Evolutionary conservation across 2,329 filamentous ascomycete genomes (phyloP), one percentile per base, ranked within the genome.

Genomic region (Hypoxylon sp.): DNA sequence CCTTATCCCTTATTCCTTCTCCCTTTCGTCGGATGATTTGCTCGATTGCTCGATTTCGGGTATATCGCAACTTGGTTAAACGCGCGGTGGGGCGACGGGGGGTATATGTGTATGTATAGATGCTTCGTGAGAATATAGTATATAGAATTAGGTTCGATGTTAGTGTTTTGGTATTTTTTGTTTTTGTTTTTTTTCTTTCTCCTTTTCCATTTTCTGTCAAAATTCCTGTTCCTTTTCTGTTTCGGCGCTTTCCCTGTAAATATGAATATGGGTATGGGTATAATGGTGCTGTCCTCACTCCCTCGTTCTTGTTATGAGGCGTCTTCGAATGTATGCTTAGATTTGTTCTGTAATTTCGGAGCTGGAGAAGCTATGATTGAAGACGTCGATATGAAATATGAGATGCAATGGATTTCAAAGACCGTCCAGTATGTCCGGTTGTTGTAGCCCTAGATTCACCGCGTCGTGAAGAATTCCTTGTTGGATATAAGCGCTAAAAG

Each of bases 121-220:
- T 59, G 54, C 67, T 73, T 74, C 70, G 73, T 71, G 73, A 71
- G 66, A 69, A 64, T 68, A 56, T 65, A 60, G 66, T 67, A 39
- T 69, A 65, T 71, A 69, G 63, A 59, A 71, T 69, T 69, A 69
- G 55, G 64, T 58, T 67, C 62, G 60, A 57, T 67, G 29, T 60
- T 62, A n/a, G 32, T 51, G 31, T 61, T 42, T 42, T 61, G 50
- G 29, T 59, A 19, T 37, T 54, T 57, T 54, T 56, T 35, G 21
- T 29, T 15, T 51, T 24, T 31, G 55, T 31, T 50, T 42, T 29
- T 11, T 51, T 24, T 24, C 55, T 31, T 50, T 42, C 10, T 46
- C 19, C 19, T 51, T 55, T 50, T 24, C 39, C 29, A 35, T 56
- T 51, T 24, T 47, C 37, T 35, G 29, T 29, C 62, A 19, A 31